Evolutionary conservation across 2,329 filamentous ascomycete species (phyloP).

Genomic region (Tothia fuscella): DNA sequence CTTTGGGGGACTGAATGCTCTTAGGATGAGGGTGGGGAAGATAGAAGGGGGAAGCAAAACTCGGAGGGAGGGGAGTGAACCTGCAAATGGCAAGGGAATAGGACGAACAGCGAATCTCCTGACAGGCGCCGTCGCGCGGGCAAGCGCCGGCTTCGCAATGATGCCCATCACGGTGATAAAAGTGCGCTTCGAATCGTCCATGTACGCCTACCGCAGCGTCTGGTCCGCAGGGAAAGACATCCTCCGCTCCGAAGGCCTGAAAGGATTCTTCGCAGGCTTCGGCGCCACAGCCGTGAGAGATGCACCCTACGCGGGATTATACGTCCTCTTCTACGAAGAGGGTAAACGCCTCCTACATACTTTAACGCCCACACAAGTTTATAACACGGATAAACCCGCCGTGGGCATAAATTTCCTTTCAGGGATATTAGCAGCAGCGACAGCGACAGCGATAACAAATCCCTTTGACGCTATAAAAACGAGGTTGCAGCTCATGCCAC

Average conservation of each 20-base stretch:
- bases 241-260: slow-evolving; percentile 55
- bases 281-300: slow-evolving; percentile 88
- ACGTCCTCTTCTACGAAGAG: slow-evolving; percentile 88
- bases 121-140: slow-evolving; percentile 73
- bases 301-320: slow-evolving; percentile 91
- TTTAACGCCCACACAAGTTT: slow-evolving; percentile 16
- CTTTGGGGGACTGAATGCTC: slow-evolving; percentile 75
- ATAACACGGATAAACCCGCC: slow-evolving; percentile 27
- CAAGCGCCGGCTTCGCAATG: slow-evolving; percentile 76
- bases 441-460: slow-evolving; percentile 83
- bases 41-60: slow-evolving; percentile 5
- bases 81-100: slow-evolving; percentile 67
- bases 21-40: slow-evolving; percentile 26
- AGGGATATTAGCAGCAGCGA: slow-evolving; percentile 65
- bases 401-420: slow-evolving; percentile 75
- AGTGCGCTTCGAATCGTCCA: slow-evolving; percentile 81
- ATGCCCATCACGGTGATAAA: slow-evolving; percentile 97
- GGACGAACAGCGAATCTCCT: slow-evolving; percentile 75
- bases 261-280: slow-evolving; percentile 87
- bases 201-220: slow-evolving; percentile 75
- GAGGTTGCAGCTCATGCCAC: slow-evolving; percentile 78
- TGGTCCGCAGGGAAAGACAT: slow-evolving; percentile 64
- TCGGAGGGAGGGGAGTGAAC: slow-evolving; percentile 38
- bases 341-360: slow-evolving; percentile 52
- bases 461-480: slow-evolving; percentile 97